Percentiles rank a stretch among this genome's conserved stretches.
Evolutionary conservation across 2,329 filamentous ascomycete genomes (phyloP).

Genomic region (Exophiala spinifera): DNA sequence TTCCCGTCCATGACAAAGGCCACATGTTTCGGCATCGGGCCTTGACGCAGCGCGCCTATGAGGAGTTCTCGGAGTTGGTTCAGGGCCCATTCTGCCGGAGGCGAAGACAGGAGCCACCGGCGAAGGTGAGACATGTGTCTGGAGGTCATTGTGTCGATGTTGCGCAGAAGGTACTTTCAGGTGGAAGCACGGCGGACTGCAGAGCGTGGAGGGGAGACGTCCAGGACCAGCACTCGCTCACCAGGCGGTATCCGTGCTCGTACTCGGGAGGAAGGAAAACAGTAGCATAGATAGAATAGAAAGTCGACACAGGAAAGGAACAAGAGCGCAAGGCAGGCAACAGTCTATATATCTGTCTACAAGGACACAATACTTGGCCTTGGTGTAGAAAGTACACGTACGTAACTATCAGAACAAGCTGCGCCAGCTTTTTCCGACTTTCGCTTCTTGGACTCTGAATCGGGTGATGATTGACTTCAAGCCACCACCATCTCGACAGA

Average conservation of each 20-base stretch:
- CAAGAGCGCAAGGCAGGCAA: background rate
- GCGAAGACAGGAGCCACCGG: slow-evolving; percentile 80
- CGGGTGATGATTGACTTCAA: too few species aligned
- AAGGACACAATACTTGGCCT: too few species aligned
- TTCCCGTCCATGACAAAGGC: slow-evolving; percentile 99
- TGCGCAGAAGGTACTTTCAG: too few species aligned
- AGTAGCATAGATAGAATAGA: background rate
- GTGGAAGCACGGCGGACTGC: too few species aligned
- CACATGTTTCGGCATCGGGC: slow-evolving; percentile 88
- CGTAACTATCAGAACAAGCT: too few species aligned
- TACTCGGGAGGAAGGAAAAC: background rate
- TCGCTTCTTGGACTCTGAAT: background rate
- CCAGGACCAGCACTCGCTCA: too few species aligned
- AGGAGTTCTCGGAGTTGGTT: slow-evolving; percentile 75
- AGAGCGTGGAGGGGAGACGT: too few species aligned
- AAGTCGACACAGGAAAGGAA: too few species aligned
- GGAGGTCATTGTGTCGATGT: slow-evolving; percentile 8
- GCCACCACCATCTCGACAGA: too few species aligned
- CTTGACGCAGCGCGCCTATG: slow-evolving; percentile 84
- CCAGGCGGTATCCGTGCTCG: too few species aligned
- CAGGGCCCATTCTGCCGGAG: slow-evolving; percentile 86
- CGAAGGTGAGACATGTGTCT: slow-evolving; percentile 40
- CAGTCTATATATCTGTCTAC: background rate
- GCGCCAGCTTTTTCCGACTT: background rate
- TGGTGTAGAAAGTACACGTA: background rate